Evolutionary conservation across 495 filamentous ascomycete species (phyloP).

Genomic region (Penicillium tannophilum): DNA sequence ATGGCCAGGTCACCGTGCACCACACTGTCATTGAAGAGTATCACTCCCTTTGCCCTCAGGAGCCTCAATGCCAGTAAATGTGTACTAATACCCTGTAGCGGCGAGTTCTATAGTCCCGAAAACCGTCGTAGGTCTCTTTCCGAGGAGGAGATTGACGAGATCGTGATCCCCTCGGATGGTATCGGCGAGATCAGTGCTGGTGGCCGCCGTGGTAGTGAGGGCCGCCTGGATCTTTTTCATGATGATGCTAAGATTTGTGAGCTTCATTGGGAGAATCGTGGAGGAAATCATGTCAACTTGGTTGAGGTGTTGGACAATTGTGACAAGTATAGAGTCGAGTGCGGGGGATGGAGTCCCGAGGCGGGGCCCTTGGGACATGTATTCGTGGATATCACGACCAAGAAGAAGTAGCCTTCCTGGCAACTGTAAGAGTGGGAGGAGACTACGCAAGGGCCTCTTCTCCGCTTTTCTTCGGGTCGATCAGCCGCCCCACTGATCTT

Average conservation of each 20-base stretch:
- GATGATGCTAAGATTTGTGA: conserved; percentile 43
- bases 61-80: not conserved
- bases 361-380: conserved; percentile 42
- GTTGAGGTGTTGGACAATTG: conserved; percentile 36
- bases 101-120: conserved; percentile 34
- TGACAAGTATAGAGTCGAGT: conserved; percentile 36
- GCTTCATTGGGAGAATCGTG: conserved; percentile 44
- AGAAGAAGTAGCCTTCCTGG: conserved; percentile 24
- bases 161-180: conserved; percentile 34
- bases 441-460: not conserved
- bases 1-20: conserved; percentile 34
- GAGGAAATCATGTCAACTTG: conserved; percentile 26
- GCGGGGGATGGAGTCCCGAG: conserved; percentile 41
- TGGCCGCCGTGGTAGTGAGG: conserved; percentile 41
- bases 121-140: conserved; percentile 33
- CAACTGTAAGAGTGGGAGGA: not conserved
- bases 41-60: not conserved
- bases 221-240: conserved; percentile 42
- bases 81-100: conserved; percentile 27
- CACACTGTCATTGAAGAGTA: conserved; percentile 41
- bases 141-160: conserved; percentile 40
- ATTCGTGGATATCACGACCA: conserved; percentile 34
- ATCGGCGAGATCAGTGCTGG: conserved; percentile 41
- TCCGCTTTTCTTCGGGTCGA: conserved; percentile 2
- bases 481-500: not conserved